Conservation (phyloP, 208 protist species). For the Crithidia thermophila region DNA sequence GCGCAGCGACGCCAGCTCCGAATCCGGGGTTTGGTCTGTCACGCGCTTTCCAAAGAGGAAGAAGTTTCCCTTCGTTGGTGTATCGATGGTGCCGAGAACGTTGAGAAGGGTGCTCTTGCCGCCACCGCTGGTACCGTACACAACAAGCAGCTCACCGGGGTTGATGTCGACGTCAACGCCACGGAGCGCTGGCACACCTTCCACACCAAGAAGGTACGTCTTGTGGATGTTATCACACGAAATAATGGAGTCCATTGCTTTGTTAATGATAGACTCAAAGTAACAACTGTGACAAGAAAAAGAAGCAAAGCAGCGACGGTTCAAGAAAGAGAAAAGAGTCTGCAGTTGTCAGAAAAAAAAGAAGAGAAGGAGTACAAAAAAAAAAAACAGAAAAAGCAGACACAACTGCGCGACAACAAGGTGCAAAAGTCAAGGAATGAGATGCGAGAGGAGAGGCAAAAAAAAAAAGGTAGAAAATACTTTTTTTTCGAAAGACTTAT, state of each 20-base stretch:
- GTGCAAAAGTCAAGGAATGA: background rate
- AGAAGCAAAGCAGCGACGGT: background rate
- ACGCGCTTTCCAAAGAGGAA: constrained; percentile 86
- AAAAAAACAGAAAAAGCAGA: constrained; percentile 7
- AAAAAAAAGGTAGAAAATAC: too few species aligned
- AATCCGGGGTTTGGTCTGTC: constrained; percentile 74
- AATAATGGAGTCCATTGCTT: constrained; percentile 53
- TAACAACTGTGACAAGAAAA: background rate
- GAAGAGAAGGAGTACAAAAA: background rate
- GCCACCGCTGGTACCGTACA: constrained; percentile 96
- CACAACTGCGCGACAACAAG: background rate
- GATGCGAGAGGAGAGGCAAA: background rate
- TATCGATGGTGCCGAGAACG: constrained; percentile 97
- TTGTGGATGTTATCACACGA: constrained; percentile 97
- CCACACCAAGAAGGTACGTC: constrained; percentile 95
- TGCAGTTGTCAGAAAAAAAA: background rate
- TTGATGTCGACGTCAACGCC: constrained; percentile 90
- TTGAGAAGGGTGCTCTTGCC: constrained; percentile 98
- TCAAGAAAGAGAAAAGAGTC: constrained; percentile 8
- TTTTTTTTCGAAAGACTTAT: too few species aligned
- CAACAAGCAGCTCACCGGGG: constrained; percentile 92
- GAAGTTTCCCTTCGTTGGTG: constrained; percentile 96
- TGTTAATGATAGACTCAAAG: background rate
- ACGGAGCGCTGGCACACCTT: constrained; percentile 96
- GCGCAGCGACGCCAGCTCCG: constrained; percentile 67